Evolutionary conservation across 2,329 filamentous ascomycete species (phyloP).

Genomic region (Fusarium ramigenum): DNA sequence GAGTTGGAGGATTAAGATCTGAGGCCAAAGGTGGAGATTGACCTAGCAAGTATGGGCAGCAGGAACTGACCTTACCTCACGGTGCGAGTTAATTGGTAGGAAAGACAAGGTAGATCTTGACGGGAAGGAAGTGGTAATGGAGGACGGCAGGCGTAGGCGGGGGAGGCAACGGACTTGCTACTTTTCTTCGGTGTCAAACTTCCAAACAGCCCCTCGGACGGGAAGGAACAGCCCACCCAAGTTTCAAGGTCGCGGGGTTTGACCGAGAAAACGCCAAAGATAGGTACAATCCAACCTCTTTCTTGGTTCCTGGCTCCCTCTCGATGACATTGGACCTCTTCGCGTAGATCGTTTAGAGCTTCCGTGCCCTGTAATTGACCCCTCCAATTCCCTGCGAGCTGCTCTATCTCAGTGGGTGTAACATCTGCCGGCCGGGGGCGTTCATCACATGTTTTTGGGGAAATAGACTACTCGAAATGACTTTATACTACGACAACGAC

Average conservation of each 20-base stretch:
- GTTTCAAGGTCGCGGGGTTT: conserved; percentile 9
- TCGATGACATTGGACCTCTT: background rate
- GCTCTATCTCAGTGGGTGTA: background rate
- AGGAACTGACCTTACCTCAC: conserved; percentile 8
- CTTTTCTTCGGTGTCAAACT: conserved; percentile 15
- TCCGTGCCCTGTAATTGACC: background rate
- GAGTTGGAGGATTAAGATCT: conserved; percentile 29
- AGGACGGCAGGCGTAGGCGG: conserved; percentile 9
- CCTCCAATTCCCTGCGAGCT: background rate
- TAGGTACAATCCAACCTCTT: background rate
- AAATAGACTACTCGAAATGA: background rate
- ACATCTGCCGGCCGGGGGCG: background rate
- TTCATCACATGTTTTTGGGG: background rate
- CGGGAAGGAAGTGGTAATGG: background rate
- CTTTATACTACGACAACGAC: background rate
- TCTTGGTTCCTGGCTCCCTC: background rate
- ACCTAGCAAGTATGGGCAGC: background rate
- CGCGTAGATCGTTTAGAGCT: background rate
- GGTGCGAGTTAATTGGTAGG: conserved; percentile 16
- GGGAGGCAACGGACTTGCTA: conserved; percentile 13
- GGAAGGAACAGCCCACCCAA: conserved; percentile 16
- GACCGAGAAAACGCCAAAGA: background rate
- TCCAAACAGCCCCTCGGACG: background rate
- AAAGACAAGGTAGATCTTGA: conserved; percentile 3
- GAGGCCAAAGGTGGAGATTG: conserved; percentile 26